Evolutionary conservation across 306 rosid species (phyloP).

Genomic region (Dalbergia cultrata): DNA sequence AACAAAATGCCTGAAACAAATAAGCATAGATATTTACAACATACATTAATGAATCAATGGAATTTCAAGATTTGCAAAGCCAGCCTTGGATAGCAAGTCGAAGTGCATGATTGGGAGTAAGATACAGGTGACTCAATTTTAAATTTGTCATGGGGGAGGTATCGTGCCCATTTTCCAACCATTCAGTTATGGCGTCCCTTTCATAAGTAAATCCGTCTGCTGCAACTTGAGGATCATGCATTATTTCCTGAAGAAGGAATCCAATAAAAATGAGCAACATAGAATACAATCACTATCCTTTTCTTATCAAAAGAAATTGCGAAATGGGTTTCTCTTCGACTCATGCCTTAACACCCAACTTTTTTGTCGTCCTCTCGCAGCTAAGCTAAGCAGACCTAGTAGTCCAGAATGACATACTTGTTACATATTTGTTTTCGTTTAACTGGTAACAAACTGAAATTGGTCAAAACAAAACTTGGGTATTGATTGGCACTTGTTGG

Average conservation of each 20-base stretch:
- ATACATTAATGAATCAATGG: neutral
- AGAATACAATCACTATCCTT: slow-evolving; percentile 1
- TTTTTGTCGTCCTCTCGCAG: neutral
- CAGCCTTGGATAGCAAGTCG: slow-evolving; percentile 82
- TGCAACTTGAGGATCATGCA: slow-evolving; percentile 84
- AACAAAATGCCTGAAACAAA: neutral
- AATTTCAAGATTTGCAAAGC: slow-evolving; percentile 74
- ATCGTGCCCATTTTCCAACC: slow-evolving; percentile 71
- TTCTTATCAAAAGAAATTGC: neutral
- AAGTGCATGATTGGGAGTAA: slow-evolving; percentile 76
- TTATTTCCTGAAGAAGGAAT: slow-evolving; percentile 72
- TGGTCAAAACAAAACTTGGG: neutral
- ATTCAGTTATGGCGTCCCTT: slow-evolving; percentile 74
- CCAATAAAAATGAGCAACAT: slow-evolving; percentile 30
- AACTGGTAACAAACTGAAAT: neutral
- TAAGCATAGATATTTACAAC: slow-evolving; percentile 29
- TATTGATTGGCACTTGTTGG: neutral
- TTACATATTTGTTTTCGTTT: neutral
- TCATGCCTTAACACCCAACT: neutral
- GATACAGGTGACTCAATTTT: slow-evolving; percentile 65
- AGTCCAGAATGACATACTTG: neutral
- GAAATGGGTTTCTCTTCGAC: slow-evolving; percentile 14
- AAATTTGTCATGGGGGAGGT: slow-evolving; percentile 88
- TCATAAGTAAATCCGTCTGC: slow-evolving; percentile 90
- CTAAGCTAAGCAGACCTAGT: neutral